Base-by-base conservation (phyloP, 73 alveolate species). In the Strombidium stylifer region DNA sequence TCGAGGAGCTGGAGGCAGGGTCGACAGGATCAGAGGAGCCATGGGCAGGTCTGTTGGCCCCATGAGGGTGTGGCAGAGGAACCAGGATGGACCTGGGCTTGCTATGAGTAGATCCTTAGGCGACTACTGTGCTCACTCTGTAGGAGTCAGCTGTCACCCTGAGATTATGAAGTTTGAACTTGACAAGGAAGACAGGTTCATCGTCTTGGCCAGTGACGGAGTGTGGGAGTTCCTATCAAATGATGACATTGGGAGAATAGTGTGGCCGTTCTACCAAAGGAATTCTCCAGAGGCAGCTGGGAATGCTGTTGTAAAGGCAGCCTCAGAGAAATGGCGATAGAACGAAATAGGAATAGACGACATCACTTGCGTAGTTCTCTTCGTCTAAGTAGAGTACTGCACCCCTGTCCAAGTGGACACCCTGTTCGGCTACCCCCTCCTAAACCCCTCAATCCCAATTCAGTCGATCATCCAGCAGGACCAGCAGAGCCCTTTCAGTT, bases 261-360 rank as follows among this genome's bases (percentile, higher is more conserved):
- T 89, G 2, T 42, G 70, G 55, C 97, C 96, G 14, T 88, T 36
- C 73, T 93, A 89, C 73, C 42, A 65, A 34, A 81, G 65, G 50
- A 83, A 89, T 16, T 91, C 89, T 55, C 72, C 85, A 11, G 88
- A 89, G 53, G 92, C 94, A 28, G 98, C 97, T 4, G 93, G 96
- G 31, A 69, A 86, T 12, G 87, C 73, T 25, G 55, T 94, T 15
- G 92, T 87, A 36, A 70, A 71, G 44, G 82, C 50, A 48, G 86
- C 97, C 7, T 69, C 69, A 21, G 86, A 84, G 42, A 60, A 77
- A 24, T 94, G 99, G 99, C 60, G 84, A 39, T 51, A 71, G 36
- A 94, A 93, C 65, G 98, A 93, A 37, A 87, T 87, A 42, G 94
- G 86, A 19, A 85, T 93, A 21, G 99, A 94, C 66, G 99, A 94